phyloP scores from a whole-genome alignment of 306 rosid genomes.

The Nissolia schottii region DNA sequence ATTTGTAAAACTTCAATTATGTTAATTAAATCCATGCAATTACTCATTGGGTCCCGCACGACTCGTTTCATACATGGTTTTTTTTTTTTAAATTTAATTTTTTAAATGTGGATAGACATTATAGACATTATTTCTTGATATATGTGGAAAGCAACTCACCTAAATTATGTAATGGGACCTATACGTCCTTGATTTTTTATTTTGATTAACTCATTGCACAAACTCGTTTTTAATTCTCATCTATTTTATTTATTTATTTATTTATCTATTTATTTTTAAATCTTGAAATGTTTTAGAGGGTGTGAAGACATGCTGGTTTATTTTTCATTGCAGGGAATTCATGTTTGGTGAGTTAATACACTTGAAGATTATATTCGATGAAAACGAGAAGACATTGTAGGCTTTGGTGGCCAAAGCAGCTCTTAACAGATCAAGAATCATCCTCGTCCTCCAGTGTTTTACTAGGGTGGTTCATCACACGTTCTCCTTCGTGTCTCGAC shows the following conservation, averaged over 20 bases:
- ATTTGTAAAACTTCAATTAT: neutral
- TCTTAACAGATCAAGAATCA: constrained; percentile 41
- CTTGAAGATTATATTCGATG: constrained; percentile 29
- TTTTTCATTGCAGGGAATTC: constrained; percentile 25
- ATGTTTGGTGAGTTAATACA: constrained; percentile 14
- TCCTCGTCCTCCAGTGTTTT: constrained; percentile 36
- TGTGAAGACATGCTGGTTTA: constrained; percentile 5
- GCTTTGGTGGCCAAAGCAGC: constrained; percentile 94
- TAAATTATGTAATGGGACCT: neutral
- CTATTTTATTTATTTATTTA: no score
- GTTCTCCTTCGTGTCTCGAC: constrained; percentile 64
- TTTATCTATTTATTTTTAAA: no score
- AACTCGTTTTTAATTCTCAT: neutral
- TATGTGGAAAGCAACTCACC: neutral
- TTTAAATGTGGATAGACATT: neutral
- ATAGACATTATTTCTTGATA: neutral
- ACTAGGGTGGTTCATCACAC: constrained; percentile 81
- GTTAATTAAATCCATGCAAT: neutral
- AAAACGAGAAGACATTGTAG: constrained; percentile 60
- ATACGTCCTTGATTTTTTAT: constrained; percentile 8
- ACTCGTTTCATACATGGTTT: neutral
- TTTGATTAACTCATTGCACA: neutral
- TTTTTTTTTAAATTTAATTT: no score
- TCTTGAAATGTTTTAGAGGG: neutral
- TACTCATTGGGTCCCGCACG: neutral